Evolutionary conservation across 805 yeast genomes (phyloP).

Genomic region (Yamadazyma olivae): DNA sequence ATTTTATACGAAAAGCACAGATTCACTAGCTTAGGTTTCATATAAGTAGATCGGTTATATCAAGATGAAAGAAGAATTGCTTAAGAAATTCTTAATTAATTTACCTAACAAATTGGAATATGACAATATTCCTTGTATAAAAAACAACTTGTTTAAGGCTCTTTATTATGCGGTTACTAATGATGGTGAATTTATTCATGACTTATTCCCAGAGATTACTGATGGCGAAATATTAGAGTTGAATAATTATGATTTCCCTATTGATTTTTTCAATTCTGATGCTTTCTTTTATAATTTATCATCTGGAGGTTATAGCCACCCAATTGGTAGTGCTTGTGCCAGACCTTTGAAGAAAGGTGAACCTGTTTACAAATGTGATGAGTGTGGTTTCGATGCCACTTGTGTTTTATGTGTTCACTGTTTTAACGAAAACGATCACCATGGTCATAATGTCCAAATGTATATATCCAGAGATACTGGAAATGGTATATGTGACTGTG

Average conservation of each 20-base stretch:
- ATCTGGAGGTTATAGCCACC: constrained; percentile 30
- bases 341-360: constrained; percentile 58
- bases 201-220: constrained; percentile 31
- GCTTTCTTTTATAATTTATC: constrained; percentile 12
- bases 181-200: constrained; percentile 33
- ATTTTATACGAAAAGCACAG: too few relatives aligned
- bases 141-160: constrained; percentile 22
- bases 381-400: constrained; percentile 75
- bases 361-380: constrained; percentile 68
- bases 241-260: constrained; percentile 9
- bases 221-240: constrained; percentile 15
- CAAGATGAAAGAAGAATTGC: constrained; percentile 20
- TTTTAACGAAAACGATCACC: constrained; percentile 67
- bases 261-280: constrained; percentile 5
- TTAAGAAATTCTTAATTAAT: constrained; percentile 25
- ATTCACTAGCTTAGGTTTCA: too few relatives aligned
- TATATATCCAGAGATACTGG: constrained; percentile 45
- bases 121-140: constrained; percentile 11
- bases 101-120: constrained; percentile 19
- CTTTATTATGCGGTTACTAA: constrained; percentile 32
- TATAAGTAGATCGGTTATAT: too few relatives aligned
- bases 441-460: constrained; percentile 59
- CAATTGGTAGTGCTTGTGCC: constrained; percentile 68
- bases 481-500: constrained; percentile 72
- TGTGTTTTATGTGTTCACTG: constrained; percentile 76